Conservation (phyloP, 2,329 filamentous ascomycete species). For the Colletotrichum sublineola region DNA sequence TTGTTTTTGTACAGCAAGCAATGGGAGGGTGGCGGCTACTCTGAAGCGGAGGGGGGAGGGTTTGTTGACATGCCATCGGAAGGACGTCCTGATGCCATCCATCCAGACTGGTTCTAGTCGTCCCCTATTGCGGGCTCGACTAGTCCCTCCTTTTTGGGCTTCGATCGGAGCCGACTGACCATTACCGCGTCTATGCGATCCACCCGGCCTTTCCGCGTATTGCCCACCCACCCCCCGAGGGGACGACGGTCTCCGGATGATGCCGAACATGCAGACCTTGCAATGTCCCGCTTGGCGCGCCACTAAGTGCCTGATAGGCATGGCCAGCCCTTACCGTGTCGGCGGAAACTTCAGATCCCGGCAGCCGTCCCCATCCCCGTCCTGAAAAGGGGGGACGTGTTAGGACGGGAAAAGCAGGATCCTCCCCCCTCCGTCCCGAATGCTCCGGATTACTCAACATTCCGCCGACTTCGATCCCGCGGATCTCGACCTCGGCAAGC, state of each 20-base stretch:
- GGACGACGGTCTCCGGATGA: neutral
- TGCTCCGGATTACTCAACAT: slow-evolving; percentile 14
- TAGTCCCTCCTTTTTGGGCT: slow-evolving; percentile 2
- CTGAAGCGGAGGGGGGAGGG: too few relatives aligned
- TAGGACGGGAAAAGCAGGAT: neutral
- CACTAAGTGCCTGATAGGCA: neutral
- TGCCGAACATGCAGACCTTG: neutral
- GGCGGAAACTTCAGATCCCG: slow-evolving; percentile 16
- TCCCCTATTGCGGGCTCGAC: neutral
- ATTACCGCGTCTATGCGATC: slow-evolving; percentile 17
- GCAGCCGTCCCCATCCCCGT: slow-evolving; percentile 3
- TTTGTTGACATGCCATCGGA: neutral
- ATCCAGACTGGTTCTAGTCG: neutral
- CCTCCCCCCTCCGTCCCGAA: slow-evolving; percentile 3
- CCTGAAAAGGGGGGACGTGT: too few relatives aligned
- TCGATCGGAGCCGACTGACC: neutral
- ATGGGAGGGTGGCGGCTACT: neutral
- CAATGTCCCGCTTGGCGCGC: neutral
- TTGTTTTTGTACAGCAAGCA: neutral
- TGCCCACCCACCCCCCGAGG: neutral
- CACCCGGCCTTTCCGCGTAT: slow-evolving; percentile 13
- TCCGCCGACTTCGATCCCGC: neutral
- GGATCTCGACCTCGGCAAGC: slow-evolving; percentile 3
- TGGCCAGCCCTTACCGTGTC: neutral
- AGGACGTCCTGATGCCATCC: too few relatives aligned